Conservation (phyloP, 1,284 basidiomycete species). For the Neotropicomus parvogracilis region DNA sequence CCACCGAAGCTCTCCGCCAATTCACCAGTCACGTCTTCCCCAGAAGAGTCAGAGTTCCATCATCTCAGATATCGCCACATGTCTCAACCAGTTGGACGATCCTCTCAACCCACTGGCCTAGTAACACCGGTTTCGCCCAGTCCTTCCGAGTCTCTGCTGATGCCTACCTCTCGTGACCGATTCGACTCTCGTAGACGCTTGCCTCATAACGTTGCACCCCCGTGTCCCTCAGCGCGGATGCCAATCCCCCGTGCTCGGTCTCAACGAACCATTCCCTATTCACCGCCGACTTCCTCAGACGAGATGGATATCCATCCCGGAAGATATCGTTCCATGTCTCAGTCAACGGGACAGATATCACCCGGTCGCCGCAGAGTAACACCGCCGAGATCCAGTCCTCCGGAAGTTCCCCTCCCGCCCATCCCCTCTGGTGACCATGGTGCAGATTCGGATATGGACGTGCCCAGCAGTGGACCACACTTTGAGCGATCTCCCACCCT, state of each 20-base stretch:
- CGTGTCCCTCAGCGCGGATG: background rate
- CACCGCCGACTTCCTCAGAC: constrained; percentile 13
- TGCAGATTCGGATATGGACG: background rate
- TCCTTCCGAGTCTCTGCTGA: constrained; percentile 3
- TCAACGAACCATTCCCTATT: constrained; percentile 1
- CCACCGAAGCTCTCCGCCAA: constrained; percentile 1
- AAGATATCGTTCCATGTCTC: constrained; percentile 10
- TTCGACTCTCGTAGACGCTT: background rate
- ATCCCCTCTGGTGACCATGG: constrained; percentile 15
- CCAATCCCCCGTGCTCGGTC: constrained; percentile 1
- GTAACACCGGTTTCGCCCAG: constrained; percentile 9
- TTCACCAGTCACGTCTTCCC: constrained; percentile 21
- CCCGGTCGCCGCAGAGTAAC: constrained; percentile 8
- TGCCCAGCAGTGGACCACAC: background rate
- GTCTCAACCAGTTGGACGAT: constrained; percentile 7
- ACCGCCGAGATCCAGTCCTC: constrained; percentile 18
- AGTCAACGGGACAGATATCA: background rate
- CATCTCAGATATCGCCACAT: constrained; percentile 6
- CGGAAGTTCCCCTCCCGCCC: constrained; percentile 23
- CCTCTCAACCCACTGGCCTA: constrained; percentile 1
- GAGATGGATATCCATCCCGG: constrained; percentile 9
- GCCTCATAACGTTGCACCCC: background rate
- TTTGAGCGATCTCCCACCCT: constrained; percentile 10
- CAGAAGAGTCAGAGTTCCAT: constrained; percentile 14
- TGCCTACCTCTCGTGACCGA: background rate